Percentiles rank a stretch among this genome's conserved stretches.
Conservation (phyloP, 495 filamentous ascomycete genomes). For the Neurospora africana region DNA sequence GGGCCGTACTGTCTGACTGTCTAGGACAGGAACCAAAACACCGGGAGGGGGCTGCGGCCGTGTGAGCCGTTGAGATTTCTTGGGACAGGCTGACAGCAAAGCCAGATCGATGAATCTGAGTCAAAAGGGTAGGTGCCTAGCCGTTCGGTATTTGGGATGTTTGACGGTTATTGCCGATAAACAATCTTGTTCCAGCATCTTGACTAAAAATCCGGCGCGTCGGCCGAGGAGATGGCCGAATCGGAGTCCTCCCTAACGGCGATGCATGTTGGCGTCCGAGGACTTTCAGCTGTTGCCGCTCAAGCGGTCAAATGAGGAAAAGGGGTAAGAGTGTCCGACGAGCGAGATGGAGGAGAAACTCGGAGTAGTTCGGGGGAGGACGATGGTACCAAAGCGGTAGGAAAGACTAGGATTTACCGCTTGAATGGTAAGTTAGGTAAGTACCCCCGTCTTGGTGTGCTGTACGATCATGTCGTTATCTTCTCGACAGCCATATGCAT, state of each 20-base stretch:
- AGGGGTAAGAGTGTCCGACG: not conserved
- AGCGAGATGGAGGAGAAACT: not conserved
- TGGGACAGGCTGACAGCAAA: not conserved
- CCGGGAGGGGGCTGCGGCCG: not conserved
- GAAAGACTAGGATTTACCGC: not conserved
- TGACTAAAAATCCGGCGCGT: not conserved
- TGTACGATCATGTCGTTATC: not conserved
- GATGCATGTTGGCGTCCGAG: not conserved
- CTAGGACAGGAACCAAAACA: not conserved
- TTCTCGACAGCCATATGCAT: not conserved
- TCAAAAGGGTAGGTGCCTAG: not conserved
- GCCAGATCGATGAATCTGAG: not conserved
- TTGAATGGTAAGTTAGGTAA: not conserved
- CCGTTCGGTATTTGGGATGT: not conserved
- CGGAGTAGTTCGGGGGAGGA: not conserved
- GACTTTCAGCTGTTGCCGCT: not conserved
- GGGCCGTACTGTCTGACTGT: not conserved
- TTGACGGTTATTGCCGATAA: not conserved
- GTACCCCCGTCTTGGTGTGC: not conserved
- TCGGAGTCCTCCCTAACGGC: not conserved
- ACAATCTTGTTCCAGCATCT: not conserved
- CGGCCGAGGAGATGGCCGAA: not conserved
- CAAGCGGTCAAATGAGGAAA: not conserved
- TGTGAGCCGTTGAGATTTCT: not conserved
- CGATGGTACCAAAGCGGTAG: not conserved